These are phyloP conservation scores for Firmiana major DNA, from an alignment of 345 rosid species.

Conservation along the genomic window DNA sequence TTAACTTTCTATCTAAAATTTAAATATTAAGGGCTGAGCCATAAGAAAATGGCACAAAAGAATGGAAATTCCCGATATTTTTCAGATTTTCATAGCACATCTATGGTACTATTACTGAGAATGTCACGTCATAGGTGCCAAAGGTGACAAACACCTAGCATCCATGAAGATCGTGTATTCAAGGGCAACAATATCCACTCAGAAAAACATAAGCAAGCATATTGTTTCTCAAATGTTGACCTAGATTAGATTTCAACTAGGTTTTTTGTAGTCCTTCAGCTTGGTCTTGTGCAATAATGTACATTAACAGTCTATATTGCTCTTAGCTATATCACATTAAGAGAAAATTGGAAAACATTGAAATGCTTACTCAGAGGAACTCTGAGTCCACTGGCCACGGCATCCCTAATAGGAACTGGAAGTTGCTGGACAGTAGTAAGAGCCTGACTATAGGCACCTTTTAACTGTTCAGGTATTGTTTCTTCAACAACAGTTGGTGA, in stretches of 20 bases:
- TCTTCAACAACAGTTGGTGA: slow-evolving; percentile 80
- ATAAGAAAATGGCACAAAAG: not conserved
- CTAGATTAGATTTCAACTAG: not conserved
- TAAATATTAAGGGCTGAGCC: not conserved
- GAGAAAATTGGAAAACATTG: not conserved
- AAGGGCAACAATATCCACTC: not conserved
- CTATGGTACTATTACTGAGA: not conserved
- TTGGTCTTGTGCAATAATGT: not conserved
- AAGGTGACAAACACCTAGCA: not conserved
- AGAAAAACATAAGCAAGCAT: not conserved
- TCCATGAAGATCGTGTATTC: not conserved
- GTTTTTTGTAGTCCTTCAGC: not conserved
- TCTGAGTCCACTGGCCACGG: slow-evolving; percentile 57
- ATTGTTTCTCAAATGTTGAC: not conserved
- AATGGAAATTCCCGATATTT: not conserved
- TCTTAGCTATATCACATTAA: not conserved
- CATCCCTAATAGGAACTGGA: slow-evolving; percentile 71
- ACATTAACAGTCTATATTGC: not conserved
- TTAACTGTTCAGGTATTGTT: slow-evolving; percentile 77
- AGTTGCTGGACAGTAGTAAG: slow-evolving; percentile 62
- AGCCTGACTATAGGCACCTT: slow-evolving; percentile 74
- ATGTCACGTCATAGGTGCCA: not conserved
- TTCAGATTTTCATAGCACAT: not conserved
- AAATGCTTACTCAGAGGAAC: slow-evolving; percentile 74
- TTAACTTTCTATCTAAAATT: not conserved